Evolutionary conservation across 1,284 basidiomycete species (phyloP), one percentile per base, ranked within the genome.

Genomic region (Papiliotrema nemorosa): DNA sequence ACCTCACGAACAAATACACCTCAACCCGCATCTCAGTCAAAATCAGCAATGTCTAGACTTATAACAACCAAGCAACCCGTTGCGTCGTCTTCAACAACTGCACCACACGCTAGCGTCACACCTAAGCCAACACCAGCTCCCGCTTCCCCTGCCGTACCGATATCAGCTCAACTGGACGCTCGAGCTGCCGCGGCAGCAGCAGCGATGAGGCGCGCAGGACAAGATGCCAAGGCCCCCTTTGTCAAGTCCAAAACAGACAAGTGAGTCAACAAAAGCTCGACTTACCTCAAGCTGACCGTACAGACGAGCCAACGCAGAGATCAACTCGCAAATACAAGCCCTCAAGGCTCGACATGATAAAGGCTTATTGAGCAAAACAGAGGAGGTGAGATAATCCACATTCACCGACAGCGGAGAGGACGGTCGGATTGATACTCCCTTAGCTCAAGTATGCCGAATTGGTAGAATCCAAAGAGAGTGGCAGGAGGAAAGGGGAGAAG

Each of bases 391-490:
- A 62, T 66, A 53, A 35, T 27, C 29, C 43, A 13, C 44, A 29
- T 22, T 21, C 41, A 14, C 33, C 41, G 38, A 45, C 47, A 33
- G 35, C 26, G 22, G 24, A 21, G 20, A 24, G 35, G 35, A 9
- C 46, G 46, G 29, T 31, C 14, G 14, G 29, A 31, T 47, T 37
- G 25, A 35, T 44, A 24, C 22, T 29, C 40, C 10, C 14, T 22
- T 48, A 73, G 71, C 54, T 71, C 37, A 64, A 63, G 49, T 75
- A 74, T 50, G 73, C 73, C 35, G 71, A 74, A 54, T 54, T 75
- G 43, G 57, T 72, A 9, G 73, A 64, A 2, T 49, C 64, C 50
- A 55, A 55, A 31, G 67, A 75, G 54, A 47, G 60, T 14, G 36
- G 44, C 13, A 50, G 66, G 44, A 58, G 68, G 31, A 61, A 58